Percentiles rank a stretch among this genome's conserved stretches.
phyloP scores from a whole-genome alignment of 2,329 filamentous ascomycete species.

The Trichoderma afroharzianum region DNA sequence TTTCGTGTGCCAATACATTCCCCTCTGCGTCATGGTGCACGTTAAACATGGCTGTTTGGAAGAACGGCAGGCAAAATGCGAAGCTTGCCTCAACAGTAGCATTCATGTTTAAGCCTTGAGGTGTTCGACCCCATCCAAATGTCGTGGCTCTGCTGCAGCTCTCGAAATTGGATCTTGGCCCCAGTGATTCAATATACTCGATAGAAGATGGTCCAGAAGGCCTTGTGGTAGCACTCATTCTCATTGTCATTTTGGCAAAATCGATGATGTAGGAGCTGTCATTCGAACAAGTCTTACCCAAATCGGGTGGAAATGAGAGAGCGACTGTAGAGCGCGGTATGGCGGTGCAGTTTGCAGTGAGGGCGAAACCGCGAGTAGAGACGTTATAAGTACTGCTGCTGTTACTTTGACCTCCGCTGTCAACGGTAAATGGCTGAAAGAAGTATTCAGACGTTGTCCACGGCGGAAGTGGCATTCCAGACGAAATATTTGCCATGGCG shows the following conservation, averaged over 20 bases:
- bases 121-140: constrained; percentile 25
- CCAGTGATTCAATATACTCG: background rate
- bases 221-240: background rate
- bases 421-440: background rate
- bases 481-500: constrained; percentile 43
- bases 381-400: constrained; percentile 4
- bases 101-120: constrained; percentile 8
- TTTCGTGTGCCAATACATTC: constrained; percentile 22
- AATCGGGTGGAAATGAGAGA: background rate
- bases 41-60: constrained; percentile 34
- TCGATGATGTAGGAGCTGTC: background rate
- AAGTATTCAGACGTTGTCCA: constrained; percentile 42
- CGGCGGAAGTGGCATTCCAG: constrained; percentile 41
- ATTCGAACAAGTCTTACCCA: background rate
- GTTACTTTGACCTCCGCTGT: background rate
- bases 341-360: constrained; percentile 23
- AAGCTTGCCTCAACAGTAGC: constrained; percentile 21
- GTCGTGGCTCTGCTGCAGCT: constrained; percentile 32
- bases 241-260: background rate
- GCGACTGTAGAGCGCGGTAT: background rate
- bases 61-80: constrained; percentile 24
- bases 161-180: background rate
- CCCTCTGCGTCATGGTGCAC: constrained; percentile 29
- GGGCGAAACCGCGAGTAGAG: constrained; percentile 29
- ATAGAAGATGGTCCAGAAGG: background rate